Base-by-base conservation (phyloP, 306 rosid genomes). In the Quercus ilex region DNA sequence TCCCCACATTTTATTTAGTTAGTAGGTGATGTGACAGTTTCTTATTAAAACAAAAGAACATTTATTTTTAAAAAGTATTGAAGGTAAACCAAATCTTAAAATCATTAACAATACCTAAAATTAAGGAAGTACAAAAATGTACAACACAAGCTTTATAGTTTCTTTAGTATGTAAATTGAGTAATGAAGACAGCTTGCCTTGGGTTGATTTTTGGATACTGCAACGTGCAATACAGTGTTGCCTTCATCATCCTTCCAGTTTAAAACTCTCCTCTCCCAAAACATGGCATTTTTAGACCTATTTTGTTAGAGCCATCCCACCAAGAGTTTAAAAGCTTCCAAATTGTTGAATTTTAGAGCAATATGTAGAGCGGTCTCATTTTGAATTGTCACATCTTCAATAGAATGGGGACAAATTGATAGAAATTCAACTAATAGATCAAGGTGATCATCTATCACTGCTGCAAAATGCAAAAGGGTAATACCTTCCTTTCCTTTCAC, bases 301-400 rank as follows among this genome's bases (percentile, higher is more conserved):
- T 33, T 53, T 21, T 56, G 59, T 55, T 19, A 25, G 31, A 86
- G 82, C 89, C 84, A 82, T 3, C 82, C 76, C 14, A 86, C 33
- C 18, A 86, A 64, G 14, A 77, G 75, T 65, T 83, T 41, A 13
- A 82, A 73, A 17, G 83, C 86, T 65, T 23, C 75, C 23, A 74
- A 7, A 55, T 73, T 82, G n/a, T 77, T 28, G 46, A 33, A 30
- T 38, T 56, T 86, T 12, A 77, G 74, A 33, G 88, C 88, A 62
- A 87, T n/a, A 74, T 84, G 88, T 33, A 87, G 20, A 56, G 86
- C 79, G 23, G 83, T 84, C 23, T 87, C 88, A 13, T 82, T 77
- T 8, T 28, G 53, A 65, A 77, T 74, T 3, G 84, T 87, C 55
- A 77, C 81, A 55, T 81, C 88, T 63, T 84, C 63, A 9, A 84